A percentile compares a stretch with the other conserved stretches of the same genome.
These are phyloP conservation scores for Jaltomata sinuosa DNA, from an alignment of 257 asterid genomes.

Conservation along the genomic window DNA sequence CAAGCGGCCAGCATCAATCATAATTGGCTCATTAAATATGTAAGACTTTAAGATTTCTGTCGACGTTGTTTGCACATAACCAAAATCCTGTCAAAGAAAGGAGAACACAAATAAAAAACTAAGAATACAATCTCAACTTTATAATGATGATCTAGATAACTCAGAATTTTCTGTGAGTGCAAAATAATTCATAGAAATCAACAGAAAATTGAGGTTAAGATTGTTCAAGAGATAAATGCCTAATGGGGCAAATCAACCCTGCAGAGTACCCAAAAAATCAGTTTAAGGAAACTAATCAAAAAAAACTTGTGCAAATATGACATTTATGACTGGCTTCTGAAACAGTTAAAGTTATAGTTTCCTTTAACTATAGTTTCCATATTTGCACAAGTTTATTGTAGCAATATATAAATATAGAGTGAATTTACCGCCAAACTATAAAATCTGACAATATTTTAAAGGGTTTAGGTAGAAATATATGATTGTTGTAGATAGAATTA, in stretches of 20 bases:
- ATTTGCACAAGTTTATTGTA: not conserved
- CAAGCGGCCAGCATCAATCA: constrained; percentile 80
- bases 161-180: not conserved
- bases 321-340: no score
- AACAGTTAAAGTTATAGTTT: no score
- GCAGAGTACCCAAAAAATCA: not conserved
- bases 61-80: constrained; percentile 95
- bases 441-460: not conserved
- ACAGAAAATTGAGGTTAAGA: not conserved
- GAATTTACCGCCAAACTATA: not conserved
- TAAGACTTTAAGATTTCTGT: constrained; percentile 94
- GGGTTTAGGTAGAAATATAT: not conserved
- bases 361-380: no score
- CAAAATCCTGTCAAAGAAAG: constrained; percentile 69
- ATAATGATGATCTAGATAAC: not conserved
- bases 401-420: not conserved
- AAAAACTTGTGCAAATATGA: no score
- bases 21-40: constrained; percentile 92
- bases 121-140: not conserved
- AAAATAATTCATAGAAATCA: not conserved
- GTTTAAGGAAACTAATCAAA: not conserved
- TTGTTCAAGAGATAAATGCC: not conserved
- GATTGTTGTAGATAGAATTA: not conserved
- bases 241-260: not conserved
- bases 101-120: constrained; percentile 1